These are phyloP conservation scores for Schizothecium vesticola DNA, from an alignment of 495 filamentous ascomycete species.

Conservation along the genomic window DNA sequence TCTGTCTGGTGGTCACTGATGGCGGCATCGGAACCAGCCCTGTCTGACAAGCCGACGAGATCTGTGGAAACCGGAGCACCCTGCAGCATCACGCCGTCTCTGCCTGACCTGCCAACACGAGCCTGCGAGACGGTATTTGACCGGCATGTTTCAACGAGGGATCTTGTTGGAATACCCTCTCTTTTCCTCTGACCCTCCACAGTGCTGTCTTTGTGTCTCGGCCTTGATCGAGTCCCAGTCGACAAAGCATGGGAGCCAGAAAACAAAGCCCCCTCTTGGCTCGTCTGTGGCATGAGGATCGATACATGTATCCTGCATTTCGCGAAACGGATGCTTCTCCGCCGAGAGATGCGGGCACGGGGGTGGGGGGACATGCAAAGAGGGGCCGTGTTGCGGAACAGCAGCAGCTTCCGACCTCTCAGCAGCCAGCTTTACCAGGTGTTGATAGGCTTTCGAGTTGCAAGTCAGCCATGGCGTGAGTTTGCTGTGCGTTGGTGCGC, in stretches of 20 bases:
- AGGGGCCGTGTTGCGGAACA: not conserved
- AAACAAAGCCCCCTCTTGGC: not conserved
- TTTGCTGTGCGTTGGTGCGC: not conserved
- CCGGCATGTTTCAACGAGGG: not conserved
- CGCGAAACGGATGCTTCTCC: conserved; percentile 9
- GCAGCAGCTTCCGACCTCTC: not conserved
- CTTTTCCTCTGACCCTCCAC: not conserved
- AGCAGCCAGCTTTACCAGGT: not conserved
- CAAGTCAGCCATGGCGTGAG: not conserved
- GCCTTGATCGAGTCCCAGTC: not conserved
- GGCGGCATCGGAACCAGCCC: conserved; percentile 11
- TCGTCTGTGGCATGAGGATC: not conserved
- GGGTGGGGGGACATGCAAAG: not conserved
- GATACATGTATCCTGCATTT: not conserved
- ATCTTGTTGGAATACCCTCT: not conserved
- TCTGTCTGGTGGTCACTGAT: not conserved
- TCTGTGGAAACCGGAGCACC: conserved; percentile 1
- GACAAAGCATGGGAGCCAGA: not conserved
- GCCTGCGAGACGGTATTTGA: too few species aligned
- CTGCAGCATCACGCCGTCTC: not conserved
- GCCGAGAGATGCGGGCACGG: not conserved
- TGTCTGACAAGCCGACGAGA: conserved; percentile 7
- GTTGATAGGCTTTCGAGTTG: not conserved
- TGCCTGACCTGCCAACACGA: not conserved
- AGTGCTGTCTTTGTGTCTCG: not conserved